Conservation (phyloP, 768 basidiomycete genomes). For the Tricholoma saponaceum region DNA sequence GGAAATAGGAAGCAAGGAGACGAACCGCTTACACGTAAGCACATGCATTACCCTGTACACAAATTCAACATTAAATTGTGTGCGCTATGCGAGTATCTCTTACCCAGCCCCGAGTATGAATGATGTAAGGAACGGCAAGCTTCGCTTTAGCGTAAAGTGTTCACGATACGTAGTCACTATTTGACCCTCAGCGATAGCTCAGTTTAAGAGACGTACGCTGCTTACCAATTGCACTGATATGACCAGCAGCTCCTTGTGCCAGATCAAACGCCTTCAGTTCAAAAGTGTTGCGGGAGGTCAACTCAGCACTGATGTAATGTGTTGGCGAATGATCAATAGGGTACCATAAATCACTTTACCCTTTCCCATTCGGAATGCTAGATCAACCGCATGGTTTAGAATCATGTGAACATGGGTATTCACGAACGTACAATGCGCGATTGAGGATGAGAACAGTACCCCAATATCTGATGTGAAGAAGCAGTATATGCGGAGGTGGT, state of each 20-base stretch:
- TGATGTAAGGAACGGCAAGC: conserved; percentile 64
- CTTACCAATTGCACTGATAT: conserved; percentile 63
- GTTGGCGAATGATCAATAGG: not conserved
- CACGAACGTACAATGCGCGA: conserved; percentile 67
- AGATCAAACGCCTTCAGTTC: conserved; percentile 71
- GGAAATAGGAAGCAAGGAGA: conserved; percentile 8
- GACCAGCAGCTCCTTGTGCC: conserved; percentile 68
- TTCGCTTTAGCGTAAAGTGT: conserved; percentile 54
- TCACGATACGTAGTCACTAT: conserved; percentile 60
- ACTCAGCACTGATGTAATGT: conserved; percentile 33
- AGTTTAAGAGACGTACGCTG: not conserved
- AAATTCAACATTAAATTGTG: conserved; percentile 6
- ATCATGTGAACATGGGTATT: not conserved
- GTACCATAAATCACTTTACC: conserved; percentile 35
- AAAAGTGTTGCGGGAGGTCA: conserved; percentile 42
- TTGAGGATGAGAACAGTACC: conserved; percentile 69
- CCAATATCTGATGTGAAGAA: conserved; percentile 75
- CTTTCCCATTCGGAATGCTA: conserved; percentile 72
- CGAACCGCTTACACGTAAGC: conserved; percentile 50
- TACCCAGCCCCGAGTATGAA: conserved; percentile 73
- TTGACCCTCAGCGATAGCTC: not conserved
- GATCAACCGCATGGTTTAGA: not conserved
- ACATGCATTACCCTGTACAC: conserved; percentile 71
- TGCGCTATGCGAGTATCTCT: conserved; percentile 21
- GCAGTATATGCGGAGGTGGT: conserved; percentile 63